Evolutionary conservation across 164 flowering plant genomes (phyloP), one percentile per base, ranked within the genome.

Genomic region (Chimonanthus salicifolius): DNA sequence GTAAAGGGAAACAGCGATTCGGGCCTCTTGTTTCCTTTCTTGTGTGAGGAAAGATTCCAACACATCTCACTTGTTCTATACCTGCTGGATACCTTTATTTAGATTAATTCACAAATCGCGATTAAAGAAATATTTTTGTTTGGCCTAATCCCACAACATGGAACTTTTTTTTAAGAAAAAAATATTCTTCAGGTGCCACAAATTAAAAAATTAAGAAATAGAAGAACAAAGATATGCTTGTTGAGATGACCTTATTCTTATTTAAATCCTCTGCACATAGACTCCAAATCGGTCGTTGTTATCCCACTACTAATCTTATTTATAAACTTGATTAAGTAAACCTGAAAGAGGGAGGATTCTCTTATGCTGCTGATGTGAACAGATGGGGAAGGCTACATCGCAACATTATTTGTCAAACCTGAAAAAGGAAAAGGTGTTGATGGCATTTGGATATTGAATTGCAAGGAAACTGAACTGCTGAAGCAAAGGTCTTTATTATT

Each of bases 11-110:
- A 78, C 80, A 79, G 44, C 74, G 71, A 69, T 43, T 71, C 54
- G 3, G 16, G 73, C 71, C 73, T 65, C 20, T 47, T 51, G 44
- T 66, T 65, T 54, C 63, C 67, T 9, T 69, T 67, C 60, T 47
- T 43, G 45, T 77, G 82, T 82, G 84, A 78, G 75, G 74, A 63
- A 47, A 75, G 83, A 85, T 85, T 81, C 84, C 85, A 83, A 80
- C 85, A 85, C 74, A 73, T 78, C 74, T 67, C 82, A 50, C 72
- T 69, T 60, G 63, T 45, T 6, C 18, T 4, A 13, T 68, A 49
- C 20, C 62, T 18, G 33, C 33, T 33, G 33, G 33, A 33, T 33
- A 33, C 33, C 33, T 45, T 49, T 69, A 51, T 3, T 44, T 50
- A 46, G 15, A 69, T 33, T 18, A 72, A 54, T 54, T 54, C n/a